Conservation (phyloP, 352 stramenopile genomes). For the Phytophthora crassamura region DNA sequence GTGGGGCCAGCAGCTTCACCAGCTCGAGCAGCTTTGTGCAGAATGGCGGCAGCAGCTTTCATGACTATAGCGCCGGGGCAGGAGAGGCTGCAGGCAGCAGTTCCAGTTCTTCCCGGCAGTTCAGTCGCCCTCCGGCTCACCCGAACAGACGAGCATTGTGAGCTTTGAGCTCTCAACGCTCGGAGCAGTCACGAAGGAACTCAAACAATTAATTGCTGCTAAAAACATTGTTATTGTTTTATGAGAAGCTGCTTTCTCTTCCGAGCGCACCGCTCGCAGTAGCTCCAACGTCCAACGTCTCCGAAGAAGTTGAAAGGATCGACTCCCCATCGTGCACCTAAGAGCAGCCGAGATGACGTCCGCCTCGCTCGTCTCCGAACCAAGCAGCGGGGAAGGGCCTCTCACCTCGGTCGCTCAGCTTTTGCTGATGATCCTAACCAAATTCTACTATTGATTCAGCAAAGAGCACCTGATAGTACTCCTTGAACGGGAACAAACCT, state of each 20-base stretch:
- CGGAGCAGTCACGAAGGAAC: too few relatives aligned
- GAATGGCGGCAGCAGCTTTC: conserved; percentile 59
- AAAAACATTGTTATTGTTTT: conserved; percentile 37
- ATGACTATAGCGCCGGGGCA: conserved; percentile 37
- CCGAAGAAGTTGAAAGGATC: conserved; percentile 24
- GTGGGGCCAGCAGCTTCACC: conserved; percentile 43
- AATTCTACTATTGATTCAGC: conserved; percentile 83
- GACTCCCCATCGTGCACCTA: conserved; percentile 79
- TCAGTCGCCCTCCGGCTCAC: conserved; percentile 63
- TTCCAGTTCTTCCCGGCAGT: conserved; percentile 30
- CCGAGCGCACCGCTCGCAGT: conserved; percentile 22
- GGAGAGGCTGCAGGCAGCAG: conserved; percentile 24
- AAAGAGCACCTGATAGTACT: conserved; percentile 86
- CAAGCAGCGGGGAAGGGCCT: conserved; percentile 59
- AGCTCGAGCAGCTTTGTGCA: conserved; percentile 45
- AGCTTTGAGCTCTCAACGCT: conserved; percentile 3
- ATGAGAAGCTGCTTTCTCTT: conserved; percentile 38
- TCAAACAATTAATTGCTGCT: too few relatives aligned
- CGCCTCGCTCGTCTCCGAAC: conserved; percentile 38
- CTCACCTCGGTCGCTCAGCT: conserved; percentile 53
- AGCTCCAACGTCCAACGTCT: conserved; percentile 21
- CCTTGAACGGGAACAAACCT: conserved; percentile 88
- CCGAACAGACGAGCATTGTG: conserved; percentile 70
- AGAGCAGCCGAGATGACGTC: conserved; percentile 63
- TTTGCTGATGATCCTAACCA: conserved; percentile 78